Percentiles rank a stretch among this genome's conserved stretches.
Conservation (phyloP, 2,329 filamentous ascomycete species). For the Sporothrix schenckii region DNA sequence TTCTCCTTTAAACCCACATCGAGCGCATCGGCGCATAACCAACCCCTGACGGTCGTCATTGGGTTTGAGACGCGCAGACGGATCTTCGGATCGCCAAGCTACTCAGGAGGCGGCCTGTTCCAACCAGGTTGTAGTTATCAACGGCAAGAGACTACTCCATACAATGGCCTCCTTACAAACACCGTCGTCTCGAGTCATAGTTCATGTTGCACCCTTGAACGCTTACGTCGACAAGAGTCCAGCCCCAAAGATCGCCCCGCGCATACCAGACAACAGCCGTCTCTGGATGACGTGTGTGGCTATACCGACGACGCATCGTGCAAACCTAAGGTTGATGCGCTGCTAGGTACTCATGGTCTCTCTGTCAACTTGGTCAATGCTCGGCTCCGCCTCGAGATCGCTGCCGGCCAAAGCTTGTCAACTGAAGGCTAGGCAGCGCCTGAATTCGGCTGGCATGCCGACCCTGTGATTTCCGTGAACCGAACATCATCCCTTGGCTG, state of each 20-base stretch:
- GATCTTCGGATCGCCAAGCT: conserved; percentile 19
- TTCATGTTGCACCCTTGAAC: neutral
- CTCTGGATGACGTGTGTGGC: conserved; percentile 9
- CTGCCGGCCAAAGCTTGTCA: neutral
- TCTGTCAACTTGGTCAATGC: neutral
- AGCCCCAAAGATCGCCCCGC: conserved; percentile 4
- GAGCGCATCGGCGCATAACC: conserved; percentile 4
- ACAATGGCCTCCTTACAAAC: too few relatives aligned
- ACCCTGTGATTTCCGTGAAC: conserved; percentile 1
- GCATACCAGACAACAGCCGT: conserved; percentile 18
- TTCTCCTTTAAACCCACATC: conserved; percentile 6
- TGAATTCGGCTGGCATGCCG: neutral
- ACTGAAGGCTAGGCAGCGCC: neutral
- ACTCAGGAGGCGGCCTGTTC: conserved; percentile 5
- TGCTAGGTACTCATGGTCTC: neutral
- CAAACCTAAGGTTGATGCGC: neutral
- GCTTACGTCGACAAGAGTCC: neutral
- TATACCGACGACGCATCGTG: conserved; percentile 8
- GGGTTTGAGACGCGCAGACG: conserved; percentile 20
- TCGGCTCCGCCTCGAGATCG: conserved; percentile 9
- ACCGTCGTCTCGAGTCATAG: too few relatives aligned
- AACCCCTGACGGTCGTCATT: neutral
- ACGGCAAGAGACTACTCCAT: neutral
- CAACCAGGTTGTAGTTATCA: conserved; percentile 13
- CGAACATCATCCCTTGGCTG: neutral